Conservation (phyloP, 371 early-diverging fungal genomes). For the Mucor indicus region DNA sequence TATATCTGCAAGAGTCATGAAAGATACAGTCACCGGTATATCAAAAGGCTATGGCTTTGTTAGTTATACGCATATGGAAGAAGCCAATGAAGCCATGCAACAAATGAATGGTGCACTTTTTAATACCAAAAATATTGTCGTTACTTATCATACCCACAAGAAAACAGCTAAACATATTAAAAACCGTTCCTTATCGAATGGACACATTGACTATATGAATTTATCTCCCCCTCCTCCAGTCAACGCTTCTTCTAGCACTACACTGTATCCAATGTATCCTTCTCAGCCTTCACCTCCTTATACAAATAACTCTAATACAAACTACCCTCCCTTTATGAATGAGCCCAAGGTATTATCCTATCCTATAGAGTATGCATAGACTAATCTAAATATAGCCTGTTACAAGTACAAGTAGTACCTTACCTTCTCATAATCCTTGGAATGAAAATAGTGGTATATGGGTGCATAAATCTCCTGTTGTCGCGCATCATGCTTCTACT, state of each 20-base stretch:
- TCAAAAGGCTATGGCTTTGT: conserved; percentile 91
- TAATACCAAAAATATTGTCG: conserved; percentile 27
- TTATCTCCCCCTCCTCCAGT: conserved; percentile 1
- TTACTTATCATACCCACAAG: conserved; percentile 47
- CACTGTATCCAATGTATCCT: background rate
- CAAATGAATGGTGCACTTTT: conserved; percentile 34
- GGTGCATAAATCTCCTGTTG: conserved; percentile 6
- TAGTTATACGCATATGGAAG: conserved; percentile 36
- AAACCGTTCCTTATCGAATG: no score
- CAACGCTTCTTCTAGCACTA: background rate
- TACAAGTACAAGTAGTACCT: no score
- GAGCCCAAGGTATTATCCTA: no score
- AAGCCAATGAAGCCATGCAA: conserved; percentile 36
- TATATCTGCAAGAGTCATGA: conserved; percentile 69
- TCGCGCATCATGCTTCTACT: conserved; percentile 5
- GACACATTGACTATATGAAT: conserved; percentile 1
- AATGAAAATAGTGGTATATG: conserved; percentile 14
- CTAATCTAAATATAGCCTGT: no score
- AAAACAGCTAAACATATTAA: conserved; percentile 14
- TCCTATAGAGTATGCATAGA: no score
- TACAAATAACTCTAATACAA: background rate
- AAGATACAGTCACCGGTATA: conserved; percentile 71
- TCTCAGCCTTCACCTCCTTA: conserved; percentile 5
- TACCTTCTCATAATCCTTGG: conserved; percentile 14
- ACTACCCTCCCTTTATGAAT: background rate